Base-by-base conservation (phyloP, 345 rosid species). In the Abelmoschus esculentus region DNA sequence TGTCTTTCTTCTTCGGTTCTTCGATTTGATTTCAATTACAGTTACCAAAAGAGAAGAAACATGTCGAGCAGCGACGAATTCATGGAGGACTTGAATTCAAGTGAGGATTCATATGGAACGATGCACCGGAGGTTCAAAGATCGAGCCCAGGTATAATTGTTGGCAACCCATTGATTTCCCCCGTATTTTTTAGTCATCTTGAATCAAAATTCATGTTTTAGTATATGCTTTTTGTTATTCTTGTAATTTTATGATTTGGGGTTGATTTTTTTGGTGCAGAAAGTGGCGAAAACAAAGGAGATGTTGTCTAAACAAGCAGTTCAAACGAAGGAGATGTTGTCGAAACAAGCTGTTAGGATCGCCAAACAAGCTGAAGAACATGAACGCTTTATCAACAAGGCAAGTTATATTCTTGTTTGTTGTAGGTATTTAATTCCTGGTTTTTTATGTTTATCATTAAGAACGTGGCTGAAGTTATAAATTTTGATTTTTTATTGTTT, bases 351-450 rank as follows among this genome's bases (percentile, higher is more conserved):
- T 2, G 86, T 81, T 72, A 93, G 86, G 92, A 89, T 93, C 75
- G 97, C 96, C 26, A 91, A 89, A 78, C 96, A 86, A 82, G 98
- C 93, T 7, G 98, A 89, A 81, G 95, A 88, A 75, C 98, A 93
- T 50, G 96, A 93, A 74, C 77, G 87, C 60, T 87, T 91, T 76
- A 85, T 93, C 66, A 93, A 84, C 73, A 93, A 93, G 89, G 98
- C 76, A 77, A 3, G 17, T 73, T 19, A 19, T n/a, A 8, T 66
- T 42, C 12, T n/a, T 47, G 40, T 53, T 53, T 18, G 9, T 18
- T 53, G 4, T 53, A 53, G 3, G 59, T 55, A 55, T 9, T 55
- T 55, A 55, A 55, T 19, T 22, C 5, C 12, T 49, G 22, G 52
- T 3, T 46, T 12, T 12, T 31, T 57, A 49, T 32, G 15, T 67